Evolutionary conservation across 345 rosid genomes (phyloP), one percentile per base, ranked within the genome.

Genomic region (Lumnitzera littorea): DNA sequence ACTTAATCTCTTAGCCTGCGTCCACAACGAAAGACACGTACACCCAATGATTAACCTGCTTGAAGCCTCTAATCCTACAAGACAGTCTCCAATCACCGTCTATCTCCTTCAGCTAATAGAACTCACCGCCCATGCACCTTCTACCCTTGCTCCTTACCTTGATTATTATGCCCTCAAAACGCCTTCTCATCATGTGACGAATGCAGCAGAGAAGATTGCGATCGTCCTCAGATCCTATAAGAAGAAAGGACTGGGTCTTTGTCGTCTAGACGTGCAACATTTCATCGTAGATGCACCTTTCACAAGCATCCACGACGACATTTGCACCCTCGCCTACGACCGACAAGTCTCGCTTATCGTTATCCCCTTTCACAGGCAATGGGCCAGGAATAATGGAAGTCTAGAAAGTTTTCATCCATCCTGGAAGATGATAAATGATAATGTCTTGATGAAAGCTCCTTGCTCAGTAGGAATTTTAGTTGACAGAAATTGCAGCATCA

Each of bases 331-430:
- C 5, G 31, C 31, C 4, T 5, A 2, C 5, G 31, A 27, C 31
- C 5, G 60, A 31, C 54, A 64, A 27, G 48, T 56, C 61, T 10
- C 48, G 52, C 15, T 8, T 53, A 48, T 71, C 57, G 55, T 78
- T 24, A 23, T 71, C 61, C 76, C 82, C 2, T 74, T 67, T 64
- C 82, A 71, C 56, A 64, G 10, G 48, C 66, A 67, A 50, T 70
- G 69, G 76, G 55, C 62, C 13, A 15, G 3, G 1, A 27, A 15
- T 14, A 27, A 63, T 17, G 76, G 80, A 9, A 12, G 24, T 2
- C 49, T 64, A 41, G 72, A 66, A 12, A 20, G 55, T 10, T 15
- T 12, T 3, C 57, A 66, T 29, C 49, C 29, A 23, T 13, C 31
- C n/a, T 27, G 60, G 13, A 64, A 73, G 56, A 15, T 50, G 24